Conservation (phyloP, 1,139 yeast genomes). For the Debaryomycetaceae sp. region DNA sequence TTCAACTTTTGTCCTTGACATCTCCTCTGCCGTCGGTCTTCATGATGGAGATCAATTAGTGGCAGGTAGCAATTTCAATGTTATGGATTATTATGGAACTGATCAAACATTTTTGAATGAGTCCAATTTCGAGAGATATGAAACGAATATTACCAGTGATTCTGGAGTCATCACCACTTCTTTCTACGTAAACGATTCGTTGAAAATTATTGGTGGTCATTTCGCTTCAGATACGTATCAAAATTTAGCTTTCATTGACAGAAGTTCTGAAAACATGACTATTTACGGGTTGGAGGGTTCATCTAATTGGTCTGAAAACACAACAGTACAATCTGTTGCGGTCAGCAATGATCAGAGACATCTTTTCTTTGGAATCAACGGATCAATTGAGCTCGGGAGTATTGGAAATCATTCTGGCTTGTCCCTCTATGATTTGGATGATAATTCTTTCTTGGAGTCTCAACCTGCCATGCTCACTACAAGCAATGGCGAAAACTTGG, state of each 20-base stretch:
- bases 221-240: constrained; percentile 19
- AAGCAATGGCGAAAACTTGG: constrained; percentile 22
- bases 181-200: constrained; percentile 43
- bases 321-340: constrained; percentile 39
- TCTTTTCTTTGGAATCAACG: constrained; percentile 51
- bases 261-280: constrained; percentile 19
- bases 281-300: constrained; percentile 23
- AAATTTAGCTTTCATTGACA: constrained; percentile 41
- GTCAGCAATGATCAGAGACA: constrained; percentile 33
- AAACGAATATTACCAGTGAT: constrained; percentile 18
- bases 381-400: constrained; percentile 31
- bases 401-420: constrained; percentile 39
- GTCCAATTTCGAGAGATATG: constrained; percentile 20
- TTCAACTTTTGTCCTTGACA: constrained; percentile 29
- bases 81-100: constrained; percentile 29
- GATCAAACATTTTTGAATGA: constrained; percentile 31
- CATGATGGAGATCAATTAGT: constrained; percentile 28
- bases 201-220: constrained; percentile 53
- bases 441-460: constrained; percentile 30
- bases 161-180: constrained; percentile 41
- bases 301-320: constrained; percentile 35
- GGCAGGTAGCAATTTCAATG: constrained; percentile 37
- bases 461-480: constrained; percentile 48
- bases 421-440: constrained; percentile 47
- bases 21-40: constrained; percentile 31